Evolutionary conservation across 2,329 filamentous ascomycete species (phyloP).

Genomic region (Pseudocercospora macadamiae): DNA sequence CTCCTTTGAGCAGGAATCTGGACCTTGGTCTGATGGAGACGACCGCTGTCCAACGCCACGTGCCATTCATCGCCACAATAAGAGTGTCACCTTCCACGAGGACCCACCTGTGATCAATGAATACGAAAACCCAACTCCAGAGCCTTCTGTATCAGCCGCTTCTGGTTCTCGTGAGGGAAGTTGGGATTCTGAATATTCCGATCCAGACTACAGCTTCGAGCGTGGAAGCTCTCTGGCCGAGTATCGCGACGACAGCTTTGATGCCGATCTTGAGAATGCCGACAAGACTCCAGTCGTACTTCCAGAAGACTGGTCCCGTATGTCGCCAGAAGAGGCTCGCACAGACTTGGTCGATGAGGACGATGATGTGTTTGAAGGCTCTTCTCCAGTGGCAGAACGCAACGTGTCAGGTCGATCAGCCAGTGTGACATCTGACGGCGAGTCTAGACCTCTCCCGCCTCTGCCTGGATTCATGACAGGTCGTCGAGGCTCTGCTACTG

Average conservation of each 20-base stretch:
- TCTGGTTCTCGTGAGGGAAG: slow-evolving; percentile 91
- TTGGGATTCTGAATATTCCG: slow-evolving; percentile 77
- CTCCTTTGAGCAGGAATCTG: slow-evolving; percentile 40
- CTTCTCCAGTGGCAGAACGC: slow-evolving; percentile 52
- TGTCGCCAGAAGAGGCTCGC: slow-evolving; percentile 67
- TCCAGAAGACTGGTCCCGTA: slow-evolving; percentile 90
- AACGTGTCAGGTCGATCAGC: slow-evolving; percentile 67
- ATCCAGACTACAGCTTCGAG: slow-evolving; percentile 67
- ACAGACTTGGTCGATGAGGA: slow-evolving; percentile 56
- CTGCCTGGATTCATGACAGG: slow-evolving; percentile 66
- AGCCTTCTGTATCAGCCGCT: slow-evolving; percentile 81
- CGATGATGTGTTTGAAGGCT: slow-evolving; percentile 68
- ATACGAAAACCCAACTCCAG: slow-evolving; percentile 96
- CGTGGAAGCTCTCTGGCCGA: slow-evolving; percentile 61
- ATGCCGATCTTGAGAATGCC: slow-evolving; percentile 91
- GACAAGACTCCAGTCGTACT: slow-evolving; percentile 98
- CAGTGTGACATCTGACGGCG: slow-evolving; percentile 75
- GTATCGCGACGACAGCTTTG: slow-evolving; percentile 73
- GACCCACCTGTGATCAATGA: slow-evolving; percentile 94
- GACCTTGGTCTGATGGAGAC: slow-evolving; percentile 67
- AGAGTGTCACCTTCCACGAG: slow-evolving; percentile 96
- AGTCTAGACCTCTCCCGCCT: slow-evolving; percentile 83
- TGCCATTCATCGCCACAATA: slow-evolving; percentile 78
- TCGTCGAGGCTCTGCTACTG: slow-evolving; percentile 62
- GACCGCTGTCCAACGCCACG: slow-evolving; percentile 63